Conservation (phyloP, 1,284 basidiomycete genomes). For the Serendipita sp. region DNA sequence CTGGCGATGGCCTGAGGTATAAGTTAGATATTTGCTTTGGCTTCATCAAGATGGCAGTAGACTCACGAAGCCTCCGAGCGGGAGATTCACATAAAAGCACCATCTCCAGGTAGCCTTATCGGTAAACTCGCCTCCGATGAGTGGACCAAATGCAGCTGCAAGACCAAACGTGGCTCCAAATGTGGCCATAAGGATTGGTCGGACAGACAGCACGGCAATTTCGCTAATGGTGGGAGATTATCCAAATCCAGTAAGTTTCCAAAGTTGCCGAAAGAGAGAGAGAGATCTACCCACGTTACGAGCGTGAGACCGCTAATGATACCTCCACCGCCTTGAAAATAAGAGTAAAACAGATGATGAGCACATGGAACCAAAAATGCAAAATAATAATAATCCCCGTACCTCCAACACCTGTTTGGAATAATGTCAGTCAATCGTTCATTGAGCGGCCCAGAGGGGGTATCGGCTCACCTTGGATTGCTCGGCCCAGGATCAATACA, state of each 20-base stretch:
- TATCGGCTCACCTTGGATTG: constrained; percentile 22
- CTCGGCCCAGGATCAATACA: constrained; percentile 34
- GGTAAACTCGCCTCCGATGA: constrained; percentile 20
- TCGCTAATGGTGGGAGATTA: constrained; percentile 26
- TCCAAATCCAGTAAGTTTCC: no score
- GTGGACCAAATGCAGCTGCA: constrained; percentile 19
- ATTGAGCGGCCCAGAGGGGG: background rate
- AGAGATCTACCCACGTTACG: background rate
- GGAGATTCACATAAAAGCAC: constrained; percentile 20
- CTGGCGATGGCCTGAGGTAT: constrained; percentile 17
- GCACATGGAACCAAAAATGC: no score
- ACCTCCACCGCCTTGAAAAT: background rate
- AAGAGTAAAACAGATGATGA: no score
- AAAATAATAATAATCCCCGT: no score
- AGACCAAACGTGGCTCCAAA: constrained; percentile 17
- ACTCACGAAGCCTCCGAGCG: constrained; percentile 5
- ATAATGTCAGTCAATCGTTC: background rate
- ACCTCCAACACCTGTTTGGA: background rate
- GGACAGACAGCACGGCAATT: constrained; percentile 24
- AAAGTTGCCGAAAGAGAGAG: no score
- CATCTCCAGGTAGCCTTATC: constrained; percentile 23
- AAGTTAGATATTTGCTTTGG: background rate
- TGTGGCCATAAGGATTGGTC: constrained; percentile 21
- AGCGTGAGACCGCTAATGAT: background rate
- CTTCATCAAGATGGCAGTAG: background rate